Evolutionary conservation across 129 eudicot genomes (phyloP).

Genomic region (Centrapalus pauciflorus): DNA sequence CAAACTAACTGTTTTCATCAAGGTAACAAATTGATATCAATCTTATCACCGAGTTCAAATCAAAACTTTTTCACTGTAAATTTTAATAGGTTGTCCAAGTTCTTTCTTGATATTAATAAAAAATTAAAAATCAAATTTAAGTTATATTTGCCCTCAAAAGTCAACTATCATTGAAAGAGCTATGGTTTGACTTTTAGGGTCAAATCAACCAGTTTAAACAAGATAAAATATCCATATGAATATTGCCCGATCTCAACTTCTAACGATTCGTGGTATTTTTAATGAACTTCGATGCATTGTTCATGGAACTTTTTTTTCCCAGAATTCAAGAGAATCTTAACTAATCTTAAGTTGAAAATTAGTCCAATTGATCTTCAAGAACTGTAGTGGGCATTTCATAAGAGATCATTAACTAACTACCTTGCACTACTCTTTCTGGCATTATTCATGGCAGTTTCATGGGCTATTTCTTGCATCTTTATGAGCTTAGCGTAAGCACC

Average conservation of each 20-base stretch:
- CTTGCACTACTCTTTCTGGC: constrained; percentile 95
- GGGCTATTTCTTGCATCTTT: constrained; percentile 83
- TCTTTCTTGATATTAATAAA: no score
- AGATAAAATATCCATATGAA: neutral
- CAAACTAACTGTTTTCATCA: neutral
- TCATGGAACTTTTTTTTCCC: neutral
- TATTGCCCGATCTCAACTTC: neutral
- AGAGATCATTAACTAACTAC: constrained; percentile 26
- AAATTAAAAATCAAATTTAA: neutral
- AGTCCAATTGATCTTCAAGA: neutral
- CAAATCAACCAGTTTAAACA: neutral
- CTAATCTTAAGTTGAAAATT: neutral
- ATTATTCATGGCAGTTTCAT: constrained; percentile 72
- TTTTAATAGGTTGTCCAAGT: no score
- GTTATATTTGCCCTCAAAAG: neutral
- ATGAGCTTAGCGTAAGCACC: constrained; percentile 80
- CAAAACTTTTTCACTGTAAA: no score
- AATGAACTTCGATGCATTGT: neutral
- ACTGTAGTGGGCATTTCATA: neutral
- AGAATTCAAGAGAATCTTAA: neutral
- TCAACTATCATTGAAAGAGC: constrained; percentile 7
- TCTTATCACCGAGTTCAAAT: neutral
- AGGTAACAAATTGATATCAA: neutral
- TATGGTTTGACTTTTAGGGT: constrained; percentile 17
- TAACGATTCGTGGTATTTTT: neutral